Evolutionary conservation across 768 basidiomycete species (phyloP), one percentile per base, ranked within the genome.

Genomic region (Pisolithus sp.): DNA sequence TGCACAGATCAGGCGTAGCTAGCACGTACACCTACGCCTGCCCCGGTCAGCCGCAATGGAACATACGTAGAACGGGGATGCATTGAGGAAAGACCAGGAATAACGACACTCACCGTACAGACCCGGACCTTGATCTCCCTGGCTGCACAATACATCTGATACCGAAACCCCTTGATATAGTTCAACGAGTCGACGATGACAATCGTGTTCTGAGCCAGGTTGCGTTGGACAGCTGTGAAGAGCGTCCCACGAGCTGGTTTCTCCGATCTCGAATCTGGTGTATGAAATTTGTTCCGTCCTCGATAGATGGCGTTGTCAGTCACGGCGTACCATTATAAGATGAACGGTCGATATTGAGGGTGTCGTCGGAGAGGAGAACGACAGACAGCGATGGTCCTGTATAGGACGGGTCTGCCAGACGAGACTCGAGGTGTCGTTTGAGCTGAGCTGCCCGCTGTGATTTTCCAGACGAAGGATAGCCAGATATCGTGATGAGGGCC

Each of bases 141-240:
- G 5, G 93, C 94, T 1, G 91, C 90, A 63, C 95, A 97, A 65
- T 97, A 96, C 73, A 99, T 84, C 67, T 99, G 96, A 68, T 99
- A 99, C 28, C 96, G 83, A 65, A 93, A 96, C 10, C 95, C 95
- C 66, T 99, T 98, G 77, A 98, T 98, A 69, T 99, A 97, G 64
- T 98, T 98, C 58, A 89, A 78, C 13, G 85, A 82, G 63, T 99
- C 96, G 54, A 93, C 78, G 58, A 99, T 88, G 52, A 96, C 76
- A 60, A 97, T 81, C 0, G 82, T 87, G 60, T 89, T 83, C 34
- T 69, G 66, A 21, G 78, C 75, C 57, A 99, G 76, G 31, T 79
- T 76, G 12, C 96, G 77, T 59, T 86, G 90, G 47, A 93, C 73
- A 1, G 89, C 81, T 1, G 93, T 82, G 66, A 95, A 92, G 20